Conservation (phyloP, 768 basidiomycete species). For the Roridomyces roridus region DNA sequence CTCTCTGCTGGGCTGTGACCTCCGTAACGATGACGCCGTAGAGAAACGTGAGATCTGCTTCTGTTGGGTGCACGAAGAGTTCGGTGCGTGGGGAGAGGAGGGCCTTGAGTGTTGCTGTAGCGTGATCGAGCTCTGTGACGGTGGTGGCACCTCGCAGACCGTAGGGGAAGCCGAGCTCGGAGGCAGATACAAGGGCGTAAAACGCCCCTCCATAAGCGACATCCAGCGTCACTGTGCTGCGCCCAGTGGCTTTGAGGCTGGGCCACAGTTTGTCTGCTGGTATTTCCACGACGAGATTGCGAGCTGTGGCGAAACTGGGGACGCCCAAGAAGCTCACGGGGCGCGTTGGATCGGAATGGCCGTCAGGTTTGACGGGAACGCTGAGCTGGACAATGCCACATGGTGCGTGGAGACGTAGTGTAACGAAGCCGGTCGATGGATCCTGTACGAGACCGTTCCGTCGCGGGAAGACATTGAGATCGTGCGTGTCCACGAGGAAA, state of each 20-base stretch:
- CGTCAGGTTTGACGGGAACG: conserved; percentile 30
- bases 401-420: conserved; percentile 42
- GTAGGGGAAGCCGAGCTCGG: conserved; percentile 40
- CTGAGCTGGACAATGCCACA: conserved; percentile 42
- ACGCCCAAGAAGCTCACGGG: conserved; percentile 42
- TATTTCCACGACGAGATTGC: conserved; percentile 34
- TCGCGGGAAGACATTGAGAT: conserved; percentile 36
- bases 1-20: conserved; percentile 14
- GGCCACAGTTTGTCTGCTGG: conserved; percentile 34
- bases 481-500: conserved; percentile 45
- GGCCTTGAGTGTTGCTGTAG: conserved; percentile 35
- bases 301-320: conserved; percentile 38
- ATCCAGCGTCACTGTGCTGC: conserved; percentile 33
- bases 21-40: conserved; percentile 47
- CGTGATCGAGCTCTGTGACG: conserved; percentile 34
- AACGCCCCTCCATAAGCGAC: conserved; percentile 47
- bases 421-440: conserved; percentile 19
- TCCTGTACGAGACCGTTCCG: conserved; percentile 32
- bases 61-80: conserved; percentile 36
- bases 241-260: conserved; percentile 20
- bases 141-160: conserved; percentile 23
- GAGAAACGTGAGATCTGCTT: conserved; percentile 39
- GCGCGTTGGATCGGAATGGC: conserved; percentile 34
- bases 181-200: conserved; percentile 42
- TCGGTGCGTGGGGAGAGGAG: conserved; percentile 26